Percentiles rank a stretch among this genome's conserved stretches.
These are phyloP conservation scores for Pseudopyrenochaeta lycopersici DNA, from an alignment of 2,329 filamentous ascomycete genomes.

Conservation along the genomic window DNA sequence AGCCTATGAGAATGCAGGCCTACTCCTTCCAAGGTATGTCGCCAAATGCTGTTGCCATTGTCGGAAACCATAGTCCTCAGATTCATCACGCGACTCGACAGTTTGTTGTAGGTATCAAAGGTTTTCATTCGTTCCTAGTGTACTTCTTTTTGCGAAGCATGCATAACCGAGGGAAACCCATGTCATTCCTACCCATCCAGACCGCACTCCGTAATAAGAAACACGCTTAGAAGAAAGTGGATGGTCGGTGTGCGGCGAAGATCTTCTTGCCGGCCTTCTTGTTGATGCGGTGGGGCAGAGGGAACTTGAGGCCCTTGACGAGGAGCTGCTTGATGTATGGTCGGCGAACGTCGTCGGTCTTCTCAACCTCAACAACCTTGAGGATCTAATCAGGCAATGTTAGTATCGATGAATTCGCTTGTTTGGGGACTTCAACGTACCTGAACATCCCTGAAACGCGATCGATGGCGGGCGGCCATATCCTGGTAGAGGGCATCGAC, in stretches of 20 bases:
- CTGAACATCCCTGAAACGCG: conserved; percentile 98
- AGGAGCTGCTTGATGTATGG: conserved; percentile 99
- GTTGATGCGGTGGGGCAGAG: conserved; percentile 93
- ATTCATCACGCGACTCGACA: conserved; percentile 33
- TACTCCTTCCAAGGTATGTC: neutral
- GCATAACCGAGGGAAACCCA: conserved; percentile 52
- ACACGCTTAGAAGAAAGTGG: conserved; percentile 90
- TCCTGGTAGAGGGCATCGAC: conserved; percentile 98
- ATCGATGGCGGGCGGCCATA: conserved; percentile 98
- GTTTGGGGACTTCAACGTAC: conserved; percentile 64
- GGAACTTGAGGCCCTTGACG: conserved; percentile 95
- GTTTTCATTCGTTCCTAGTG: conserved; percentile 55
- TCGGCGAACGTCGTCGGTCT: conserved; percentile 92
- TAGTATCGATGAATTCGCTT: neutral
- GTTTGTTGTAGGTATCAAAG: conserved; percentile 46
- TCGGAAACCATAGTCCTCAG: neutral
- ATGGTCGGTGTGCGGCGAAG: conserved; percentile 91
- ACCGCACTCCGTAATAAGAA: conserved; percentile 51
- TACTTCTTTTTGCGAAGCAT: conserved; percentile 54
- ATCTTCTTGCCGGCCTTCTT: conserved; percentile 87
- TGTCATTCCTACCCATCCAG: conserved; percentile 49
- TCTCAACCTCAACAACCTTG: conserved; percentile 97
- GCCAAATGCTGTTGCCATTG: neutral
- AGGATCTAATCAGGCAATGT: conserved; percentile 74
- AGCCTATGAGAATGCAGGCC: neutral